A percentile compares a stretch with the other conserved stretches of the same genome.
These are phyloP conservation scores for Trichosporon faecale DNA, from an alignment of 1,284 basidiomycete genomes.

Conservation along the genomic window DNA sequence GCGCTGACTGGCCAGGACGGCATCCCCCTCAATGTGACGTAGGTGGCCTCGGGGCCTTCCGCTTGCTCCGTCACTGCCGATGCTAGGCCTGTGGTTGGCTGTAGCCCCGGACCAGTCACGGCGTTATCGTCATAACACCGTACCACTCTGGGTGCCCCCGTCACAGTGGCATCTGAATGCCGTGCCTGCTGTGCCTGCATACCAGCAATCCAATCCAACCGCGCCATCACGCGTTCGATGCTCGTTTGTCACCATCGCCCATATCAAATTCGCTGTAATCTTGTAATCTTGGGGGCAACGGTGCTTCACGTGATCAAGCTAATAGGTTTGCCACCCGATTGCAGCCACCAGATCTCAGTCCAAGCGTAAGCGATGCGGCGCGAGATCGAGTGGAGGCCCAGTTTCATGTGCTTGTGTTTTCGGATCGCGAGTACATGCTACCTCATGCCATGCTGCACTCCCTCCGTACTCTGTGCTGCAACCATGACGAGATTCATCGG, in stretches of 20 bases:
- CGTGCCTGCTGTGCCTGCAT: background rate
- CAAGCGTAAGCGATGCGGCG: too few relatives aligned
- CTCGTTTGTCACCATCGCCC: background rate
- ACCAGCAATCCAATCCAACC: background rate
- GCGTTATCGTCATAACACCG: slow-evolving; percentile 8
- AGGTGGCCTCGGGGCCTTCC: slow-evolving; percentile 1
- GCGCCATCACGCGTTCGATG: background rate
- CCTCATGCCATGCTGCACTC: too few relatives aligned
- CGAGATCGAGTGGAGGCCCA: too few relatives aligned
- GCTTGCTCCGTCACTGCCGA: slow-evolving; percentile 4
- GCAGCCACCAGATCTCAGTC: background rate
- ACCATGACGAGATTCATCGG: too few relatives aligned
- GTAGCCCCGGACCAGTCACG: background rate
- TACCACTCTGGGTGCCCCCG: background rate
- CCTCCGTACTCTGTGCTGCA: too few relatives aligned
- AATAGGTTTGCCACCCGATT: background rate
- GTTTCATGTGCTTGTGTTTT: too few relatives aligned
- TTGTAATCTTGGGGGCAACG: background rate
- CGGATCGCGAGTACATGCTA: too few relatives aligned
- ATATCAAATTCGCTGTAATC: background rate
- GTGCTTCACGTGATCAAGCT: background rate
- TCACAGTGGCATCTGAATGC: background rate
- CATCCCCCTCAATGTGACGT: background rate
- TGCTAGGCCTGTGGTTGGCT: background rate
- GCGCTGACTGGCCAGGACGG: background rate